Conservation (phyloP, 768 basidiomycete genomes). For the Naematelia encephala region DNA sequence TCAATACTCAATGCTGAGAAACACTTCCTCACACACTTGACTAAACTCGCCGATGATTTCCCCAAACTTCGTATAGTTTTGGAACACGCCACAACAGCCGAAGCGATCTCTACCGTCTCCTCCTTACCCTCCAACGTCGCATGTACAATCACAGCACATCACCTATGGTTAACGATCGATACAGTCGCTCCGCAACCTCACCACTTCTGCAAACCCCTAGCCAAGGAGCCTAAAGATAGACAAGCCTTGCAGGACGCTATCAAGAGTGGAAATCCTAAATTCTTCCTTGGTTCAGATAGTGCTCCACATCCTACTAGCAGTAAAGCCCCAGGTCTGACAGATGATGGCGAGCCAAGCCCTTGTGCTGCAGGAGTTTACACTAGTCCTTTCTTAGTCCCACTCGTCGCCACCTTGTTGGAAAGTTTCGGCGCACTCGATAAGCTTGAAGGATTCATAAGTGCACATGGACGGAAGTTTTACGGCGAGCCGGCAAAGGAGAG, state of each 20-base stretch:
- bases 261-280: constrained; percentile 75
- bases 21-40: constrained; percentile 80
- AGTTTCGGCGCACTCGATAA: constrained; percentile 80
- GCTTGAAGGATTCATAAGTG: constrained; percentile 74
- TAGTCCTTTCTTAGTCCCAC: constrained; percentile 81
- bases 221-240: constrained; percentile 91
- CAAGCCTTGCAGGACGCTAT: constrained; percentile 74
- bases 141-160: constrained; percentile 96
- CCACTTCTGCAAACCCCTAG: constrained; percentile 97
- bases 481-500: constrained; percentile 39
- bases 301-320: constrained; percentile 73
- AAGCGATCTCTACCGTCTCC: constrained; percentile 43
- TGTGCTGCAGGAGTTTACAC: constrained; percentile 98
- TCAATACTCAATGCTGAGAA: constrained; percentile 92
- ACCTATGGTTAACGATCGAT: constrained; percentile 88
- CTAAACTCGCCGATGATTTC: constrained; percentile 74
- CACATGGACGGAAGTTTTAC: constrained; percentile 79
- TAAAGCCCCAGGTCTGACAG: constrained; percentile 42
- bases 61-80: constrained; percentile 83
- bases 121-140: constrained; percentile 72
- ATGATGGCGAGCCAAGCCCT: constrained; percentile 57
- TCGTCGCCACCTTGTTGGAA: constrained; percentile 82
- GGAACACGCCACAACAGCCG: constrained; percentile 21
- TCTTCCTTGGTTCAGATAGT: constrained; percentile 96
- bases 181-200: constrained; percentile 94